Base-by-base conservation (phyloP, 805 yeast species). In the Hanseniaspora lachancei region DNA sequence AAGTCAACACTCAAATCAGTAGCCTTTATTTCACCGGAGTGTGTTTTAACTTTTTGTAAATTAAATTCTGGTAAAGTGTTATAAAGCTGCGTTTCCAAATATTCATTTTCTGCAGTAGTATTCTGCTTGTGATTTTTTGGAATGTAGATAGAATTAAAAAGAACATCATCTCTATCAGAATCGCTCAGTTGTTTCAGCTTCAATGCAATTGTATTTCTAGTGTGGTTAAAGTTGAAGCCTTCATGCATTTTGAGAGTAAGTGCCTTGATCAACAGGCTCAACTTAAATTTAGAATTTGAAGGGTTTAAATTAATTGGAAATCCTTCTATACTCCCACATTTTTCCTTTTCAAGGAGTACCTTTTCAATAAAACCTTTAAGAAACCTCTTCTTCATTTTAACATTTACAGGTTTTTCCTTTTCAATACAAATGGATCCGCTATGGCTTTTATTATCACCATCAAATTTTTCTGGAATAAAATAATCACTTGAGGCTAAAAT, bases 141-240 rank as follows among this genome's bases (percentile, higher is more conserved):
- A 8, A 93, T 76, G 64, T 82, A 85, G 32, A 93, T 82, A 0
- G 97, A 91, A 57, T 86, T 84, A 67, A 84, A 87, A 39, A 87
- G 70, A n/a, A 66, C 57, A 57, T 38, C 57, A 58, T 43, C 38
- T 36, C 18, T 49, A 59, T 9, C 49, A 52, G n/a, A 51, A 55
- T 18, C 40, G 18, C 63, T 62, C 44, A 61, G 49, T 60, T 83
- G 69, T 54, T 76, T 77, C 0, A 89, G 81, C 0, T 86, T 84
- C n/a, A 75, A 77, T 12, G 73, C 71, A 32, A 93, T 82, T 0
- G 81, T 73, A 24, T 72, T 73, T 57, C 95, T 75, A 0, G 97
- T 88, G 44, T 79, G 78, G 55, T 77, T 77, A 95, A 97, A 89
- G 62, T 93, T 97, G 64, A 82, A 93, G 0, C 99, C 99, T 70